These are phyloP conservation scores for Chrysoporthe puriensis DNA, from an alignment of 2,329 filamentous ascomycete genomes.

Conservation along the genomic window DNA sequence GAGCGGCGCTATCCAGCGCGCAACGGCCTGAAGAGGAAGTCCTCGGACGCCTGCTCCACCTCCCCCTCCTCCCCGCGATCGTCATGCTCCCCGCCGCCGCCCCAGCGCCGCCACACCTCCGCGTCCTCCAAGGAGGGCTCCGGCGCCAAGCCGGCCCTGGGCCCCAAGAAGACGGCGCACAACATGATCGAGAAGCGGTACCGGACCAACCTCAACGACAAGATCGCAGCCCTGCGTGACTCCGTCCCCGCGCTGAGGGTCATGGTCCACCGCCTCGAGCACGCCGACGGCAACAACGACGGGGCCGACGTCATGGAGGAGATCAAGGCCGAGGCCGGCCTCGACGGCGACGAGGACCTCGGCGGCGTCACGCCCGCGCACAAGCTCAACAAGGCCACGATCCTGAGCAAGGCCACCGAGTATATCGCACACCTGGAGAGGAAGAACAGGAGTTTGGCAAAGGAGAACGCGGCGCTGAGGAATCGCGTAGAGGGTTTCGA, in stretches of 20 bases:
- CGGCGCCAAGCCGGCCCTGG: conserved; percentile 26
- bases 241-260: conserved; percentile 63
- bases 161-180: conserved; percentile 86
- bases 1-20: conserved; percentile 30
- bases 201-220: conserved; percentile 94
- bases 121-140: conserved; percentile 23
- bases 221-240: conserved; percentile 87
- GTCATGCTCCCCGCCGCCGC: conserved; percentile 30
- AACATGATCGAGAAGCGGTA: conserved; percentile 99
- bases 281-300: conserved; percentile 39
- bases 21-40: conserved; percentile 40
- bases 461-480: conserved; percentile 51
- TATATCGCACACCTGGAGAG: conserved; percentile 42
- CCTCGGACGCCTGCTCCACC: conserved; percentile 28
- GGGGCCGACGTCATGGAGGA: conserved; percentile 36
- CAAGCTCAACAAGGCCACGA: conserved; percentile 49
- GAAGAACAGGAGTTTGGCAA: conserved; percentile 44
- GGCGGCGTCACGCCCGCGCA: conserved; percentile 41
- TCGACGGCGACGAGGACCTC: conserved; percentile 44
- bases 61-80: conserved; percentile 31
- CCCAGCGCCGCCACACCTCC: conserved; percentile 17
- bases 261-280: conserved; percentile 44
- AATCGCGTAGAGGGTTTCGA: conserved; percentile 39
- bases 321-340: conserved; percentile 40
- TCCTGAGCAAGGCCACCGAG: conserved; percentile 46